Base-by-base conservation (phyloP, 352 stramenopile species). In the Phytophthora boehmeriae region DNA sequence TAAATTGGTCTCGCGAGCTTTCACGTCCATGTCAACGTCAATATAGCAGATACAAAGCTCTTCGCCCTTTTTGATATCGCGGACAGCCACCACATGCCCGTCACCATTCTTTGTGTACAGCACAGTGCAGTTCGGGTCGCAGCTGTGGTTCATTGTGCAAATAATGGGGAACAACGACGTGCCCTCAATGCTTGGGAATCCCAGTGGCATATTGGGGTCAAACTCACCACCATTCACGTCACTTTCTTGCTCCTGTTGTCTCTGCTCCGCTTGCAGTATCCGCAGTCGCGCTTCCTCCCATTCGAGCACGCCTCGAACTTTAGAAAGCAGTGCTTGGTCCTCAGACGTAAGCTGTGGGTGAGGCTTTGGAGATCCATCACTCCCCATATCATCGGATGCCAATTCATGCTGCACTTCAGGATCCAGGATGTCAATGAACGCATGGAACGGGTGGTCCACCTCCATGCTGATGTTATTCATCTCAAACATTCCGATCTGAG, bases 101-200 rank as follows among this genome's bases (percentile, higher is more conserved):
- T 78, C 54, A 48, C 83, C 83, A 58, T 89, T 78, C 52, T 86
- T 85, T 17, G 83, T 89, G 74, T 98, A 98, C 35, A 96, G 57
- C 22, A 98, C 80, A 2, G 91, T 86, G 42, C 96, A 93, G 71
- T 98, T 98, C 0, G 92, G 92, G 41, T 92, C 78, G 71, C 95
- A 99, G 48, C 89, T 97, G 78, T 99, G 96, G 76, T 99, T 99
- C 93, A 98, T 98, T 61, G 95, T 98, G 67, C 95, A 98, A 30
- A 96, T 89, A 30, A 90, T 85, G 17, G 88, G 79, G 69, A 96
- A 98, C 53, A 98, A 80, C 28, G 94, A 92, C 1, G 96, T 98
- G 41, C 96, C 96, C 62, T 98, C 96, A 17, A 98, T 69, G 43
- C 66, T 78, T 45, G 47, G 63, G 61, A 66, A 88, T 9, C 48